Percentiles rank a stretch among this genome's conserved stretches.
phyloP scores from a whole-genome alignment of 169 alveolate species.

The Babesia bigemina region DNA sequence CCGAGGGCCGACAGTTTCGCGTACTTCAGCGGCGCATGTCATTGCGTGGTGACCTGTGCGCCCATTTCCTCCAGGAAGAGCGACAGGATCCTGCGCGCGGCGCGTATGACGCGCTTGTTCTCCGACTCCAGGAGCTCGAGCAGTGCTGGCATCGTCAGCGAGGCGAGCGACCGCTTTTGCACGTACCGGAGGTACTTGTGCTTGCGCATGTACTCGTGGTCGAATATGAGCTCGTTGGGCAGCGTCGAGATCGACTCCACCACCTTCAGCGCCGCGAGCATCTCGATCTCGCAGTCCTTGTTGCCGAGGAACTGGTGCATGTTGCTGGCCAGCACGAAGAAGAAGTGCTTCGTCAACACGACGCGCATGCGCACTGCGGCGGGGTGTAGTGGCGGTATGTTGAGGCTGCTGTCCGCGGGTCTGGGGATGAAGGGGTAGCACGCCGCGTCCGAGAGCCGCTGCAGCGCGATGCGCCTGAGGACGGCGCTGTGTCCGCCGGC shows the following conservation, averaged over 20 bases:
- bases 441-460: slow-evolving; percentile 40
- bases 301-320: slow-evolving; percentile 16
- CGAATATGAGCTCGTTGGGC: slow-evolving; percentile 35
- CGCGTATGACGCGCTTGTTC: slow-evolving; percentile 30
- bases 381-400: no score
- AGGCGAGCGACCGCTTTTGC: slow-evolving; percentile 24
- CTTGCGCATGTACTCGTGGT: slow-evolving; percentile 2
- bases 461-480: slow-evolving; percentile 42
- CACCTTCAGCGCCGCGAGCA: slow-evolving; percentile 43
- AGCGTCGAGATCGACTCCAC: slow-evolving; percentile 30
- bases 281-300: slow-evolving; percentile 33
- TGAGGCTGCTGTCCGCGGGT: background rate
- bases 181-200: slow-evolving; percentile 21
- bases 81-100: slow-evolving; percentile 20
- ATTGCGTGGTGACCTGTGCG: slow-evolving; percentile 19
- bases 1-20: background rate
- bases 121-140: slow-evolving; percentile 35
- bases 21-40: background rate
- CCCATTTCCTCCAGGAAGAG: slow-evolving; percentile 43
- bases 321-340: slow-evolving; percentile 25
- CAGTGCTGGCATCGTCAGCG: slow-evolving; percentile 26
- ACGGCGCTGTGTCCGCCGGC: slow-evolving; percentile 30
- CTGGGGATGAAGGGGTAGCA: slow-evolving; percentile 28
- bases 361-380: slow-evolving; percentile 12
- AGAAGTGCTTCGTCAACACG: slow-evolving; percentile 20